Conservation (phyloP, 73 alveolate genomes). For the Paramecium pentaurelia region DNA sequence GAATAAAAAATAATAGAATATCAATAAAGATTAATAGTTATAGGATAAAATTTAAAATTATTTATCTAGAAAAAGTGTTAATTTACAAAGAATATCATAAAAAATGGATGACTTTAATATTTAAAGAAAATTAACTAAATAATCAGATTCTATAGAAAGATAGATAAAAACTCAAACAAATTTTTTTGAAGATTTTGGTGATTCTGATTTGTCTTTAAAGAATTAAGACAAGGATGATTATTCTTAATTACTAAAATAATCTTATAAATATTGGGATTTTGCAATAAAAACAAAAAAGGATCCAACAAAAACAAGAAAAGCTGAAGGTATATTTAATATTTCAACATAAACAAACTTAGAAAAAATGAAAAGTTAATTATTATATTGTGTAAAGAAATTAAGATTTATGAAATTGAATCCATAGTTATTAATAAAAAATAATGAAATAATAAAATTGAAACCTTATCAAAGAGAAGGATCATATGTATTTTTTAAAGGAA, state of each 20-base stretch:
- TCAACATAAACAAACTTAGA: not conserved
- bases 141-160: not conserved
- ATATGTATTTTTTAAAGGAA: conserved; percentile 20
- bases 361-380: not conserved
- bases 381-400: not conserved
- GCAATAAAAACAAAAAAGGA: not conserved
- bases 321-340: not conserved
- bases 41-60: not conserved
- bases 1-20: not conserved
- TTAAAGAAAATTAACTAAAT: not conserved
- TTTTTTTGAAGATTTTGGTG: not conserved
- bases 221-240: not conserved
- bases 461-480: conserved; percentile 52
- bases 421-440: not conserved
- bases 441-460: not conserved
- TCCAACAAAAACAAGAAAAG: not conserved
- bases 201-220: not conserved
- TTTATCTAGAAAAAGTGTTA: not conserved
- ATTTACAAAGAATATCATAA: not conserved
- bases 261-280: not conserved
- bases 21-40: not conserved
- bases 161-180: not conserved
- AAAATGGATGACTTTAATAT: not conserved
- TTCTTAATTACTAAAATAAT: not conserved
- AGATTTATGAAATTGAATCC: not conserved